Evolutionary conservation across 208 protist species (phyloP).

Genomic region (Acanthamoeba royreba): DNA sequence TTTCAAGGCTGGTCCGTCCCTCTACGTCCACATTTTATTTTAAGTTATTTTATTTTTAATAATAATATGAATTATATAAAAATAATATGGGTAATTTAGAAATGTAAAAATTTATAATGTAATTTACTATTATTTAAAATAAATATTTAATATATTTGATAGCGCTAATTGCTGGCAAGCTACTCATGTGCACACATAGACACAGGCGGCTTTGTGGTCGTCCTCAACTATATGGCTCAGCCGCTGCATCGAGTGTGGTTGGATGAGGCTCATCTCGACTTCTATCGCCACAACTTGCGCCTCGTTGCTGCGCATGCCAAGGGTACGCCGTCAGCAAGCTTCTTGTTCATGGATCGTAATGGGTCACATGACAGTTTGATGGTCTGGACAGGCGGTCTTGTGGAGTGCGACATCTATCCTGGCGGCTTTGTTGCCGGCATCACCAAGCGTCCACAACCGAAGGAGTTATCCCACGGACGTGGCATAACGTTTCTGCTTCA

Average conservation of each 20-base stretch:
- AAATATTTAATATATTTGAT: no score
- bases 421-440: neutral
- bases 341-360: no score
- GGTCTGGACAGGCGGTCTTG: neutral
- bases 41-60: neutral
- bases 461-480: neutral
- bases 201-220: no score
- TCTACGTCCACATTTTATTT: neutral
- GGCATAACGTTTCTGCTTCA: neutral
- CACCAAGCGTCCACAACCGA: neutral
- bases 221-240: neutral
- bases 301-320: neutral
- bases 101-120: no score
- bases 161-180: no score
- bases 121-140: no score
- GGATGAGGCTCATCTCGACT: neutral
- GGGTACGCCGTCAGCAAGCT: neutral
- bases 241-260: neutral
- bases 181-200: no score
- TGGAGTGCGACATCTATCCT: neutral
- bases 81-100: neutral
- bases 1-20: neutral
- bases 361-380: no score
- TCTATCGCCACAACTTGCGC: neutral
- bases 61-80: neutral